A percentile compares a stretch with the other conserved stretches of the same genome.
These are phyloP conservation scores for Ustilago lituana DNA, from an alignment of 1,284 basidiomycete species.

Conservation along the genomic window DNA sequence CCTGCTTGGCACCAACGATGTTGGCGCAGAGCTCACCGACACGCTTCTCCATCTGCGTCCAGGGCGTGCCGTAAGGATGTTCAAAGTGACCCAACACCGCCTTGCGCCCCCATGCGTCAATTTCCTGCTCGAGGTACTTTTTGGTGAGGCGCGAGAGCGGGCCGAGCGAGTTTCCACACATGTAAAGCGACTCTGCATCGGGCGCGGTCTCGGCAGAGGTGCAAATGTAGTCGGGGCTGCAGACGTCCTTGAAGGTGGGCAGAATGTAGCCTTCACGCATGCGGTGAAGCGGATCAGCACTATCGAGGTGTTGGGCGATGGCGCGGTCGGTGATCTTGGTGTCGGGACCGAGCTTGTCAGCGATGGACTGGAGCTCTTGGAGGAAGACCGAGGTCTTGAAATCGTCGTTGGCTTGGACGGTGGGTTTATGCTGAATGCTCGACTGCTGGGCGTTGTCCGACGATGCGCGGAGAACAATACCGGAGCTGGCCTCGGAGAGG, in stretches of 20 bases:
- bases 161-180: slow-evolving; percentile 96
- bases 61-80: slow-evolving; percentile 83
- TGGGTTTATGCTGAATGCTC: slow-evolving; percentile 17
- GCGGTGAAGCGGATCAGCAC: slow-evolving; percentile 29
- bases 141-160: slow-evolving; percentile 79
- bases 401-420: slow-evolving; percentile 27
- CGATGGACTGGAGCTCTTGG: slow-evolving; percentile 39
- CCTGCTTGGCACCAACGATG: slow-evolving; percentile 83
- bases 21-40: slow-evolving; percentile 81
- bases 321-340: slow-evolving; percentile 41
- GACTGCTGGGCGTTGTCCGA: neutral
- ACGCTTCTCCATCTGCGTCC: slow-evolving; percentile 81
- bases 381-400: slow-evolving; percentile 34
- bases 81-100: slow-evolving; percentile 91
- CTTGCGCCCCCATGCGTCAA: slow-evolving; percentile 81
- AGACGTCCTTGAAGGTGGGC: slow-evolving; percentile 50
- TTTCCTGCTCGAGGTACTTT: slow-evolving; percentile 81
- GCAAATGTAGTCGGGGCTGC: slow-evolving; percentile 23
- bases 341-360: slow-evolving; percentile 24
- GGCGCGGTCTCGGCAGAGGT: slow-evolving; percentile 30
- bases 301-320: slow-evolving; percentile 46
- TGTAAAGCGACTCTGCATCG: slow-evolving; percentile 74
- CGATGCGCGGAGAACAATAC: slow-evolving; percentile 15
- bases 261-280: slow-evolving; percentile 52
- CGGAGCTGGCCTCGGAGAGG: slow-evolving; percentile 36